Evolutionary conservation across 2,329 filamentous ascomycete species (phyloP), one percentile per base, ranked within the genome.

Genomic region (Talaromyces islandicus): DNA sequence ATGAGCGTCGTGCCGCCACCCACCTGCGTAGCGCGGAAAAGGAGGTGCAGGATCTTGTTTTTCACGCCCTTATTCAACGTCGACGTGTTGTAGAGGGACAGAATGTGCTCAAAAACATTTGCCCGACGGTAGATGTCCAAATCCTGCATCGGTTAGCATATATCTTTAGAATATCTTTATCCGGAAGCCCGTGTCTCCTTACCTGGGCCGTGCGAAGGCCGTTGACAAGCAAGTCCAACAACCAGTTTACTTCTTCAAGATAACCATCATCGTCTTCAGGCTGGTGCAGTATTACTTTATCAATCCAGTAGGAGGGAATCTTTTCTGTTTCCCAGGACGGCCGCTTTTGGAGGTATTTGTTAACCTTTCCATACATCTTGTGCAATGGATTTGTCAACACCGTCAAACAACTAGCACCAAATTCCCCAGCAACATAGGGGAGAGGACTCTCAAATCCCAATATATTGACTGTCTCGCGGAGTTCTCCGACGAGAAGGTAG

Each of bases 281-380:
- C 62, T 87, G 83, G 57, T 86, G 85, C n/a, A 93, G 80, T 7
- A 94, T 83, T 25, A 94, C 84, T 69, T 85, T 87, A 61, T 90
- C 85, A 19, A 87, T 76, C 79, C 84, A 86, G 69, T 85, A 84
- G 1, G 79, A 79, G 0, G 83, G 79, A 5, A 87, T 71, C 52
- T 82, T 82, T 29, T 73, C 73, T 11, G 81, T 70, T 12, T 87
- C 81, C 93, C 93, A 97, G 25, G 81, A 74, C 0, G 93, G 92
- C 0, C 86, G 84, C 56, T 86, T 86, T 24, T 90, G 90, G 38
- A 97, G 83, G 72, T 92, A 97, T 6, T 82, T 80, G 77, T 96
- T 96, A 74, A 94, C 78, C 71, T 96, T 96, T 60, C 86, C 85
- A 71, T 96, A 97, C 41, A 97, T 83, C 62, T 85, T 85, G 70